Conservation (phyloP, 768 basidiomycete genomes). For the Lactarius indigo region DNA sequence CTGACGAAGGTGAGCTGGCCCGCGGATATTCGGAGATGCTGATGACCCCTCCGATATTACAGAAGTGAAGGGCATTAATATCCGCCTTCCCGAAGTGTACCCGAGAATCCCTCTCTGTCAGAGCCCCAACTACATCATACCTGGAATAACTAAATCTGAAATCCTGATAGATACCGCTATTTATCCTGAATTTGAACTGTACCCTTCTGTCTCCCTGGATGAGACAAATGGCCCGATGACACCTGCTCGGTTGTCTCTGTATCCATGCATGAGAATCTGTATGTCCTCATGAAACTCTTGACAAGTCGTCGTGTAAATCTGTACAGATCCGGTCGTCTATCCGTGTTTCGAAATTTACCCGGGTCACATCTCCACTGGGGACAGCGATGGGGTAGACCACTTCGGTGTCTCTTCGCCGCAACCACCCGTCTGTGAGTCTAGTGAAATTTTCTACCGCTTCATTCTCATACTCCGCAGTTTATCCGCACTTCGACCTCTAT, state of each 20-base stretch:
- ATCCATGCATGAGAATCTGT: constrained; percentile 13
- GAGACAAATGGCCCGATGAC: background rate
- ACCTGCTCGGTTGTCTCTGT: background rate
- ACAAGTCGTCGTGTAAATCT: background rate
- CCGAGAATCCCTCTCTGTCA: constrained; percentile 14
- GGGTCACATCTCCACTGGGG: constrained; percentile 8
- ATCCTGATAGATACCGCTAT: constrained; percentile 10
- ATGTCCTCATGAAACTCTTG: background rate
- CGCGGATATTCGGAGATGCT: background rate
- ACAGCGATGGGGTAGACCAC: constrained; percentile 21
- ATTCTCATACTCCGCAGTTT: constrained; percentile 17
- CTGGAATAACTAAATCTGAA: constrained; percentile 2
- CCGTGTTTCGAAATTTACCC: constrained; percentile 24
- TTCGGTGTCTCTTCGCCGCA: constrained; percentile 8
- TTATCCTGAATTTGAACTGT: constrained; percentile 21
- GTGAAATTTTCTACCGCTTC: background rate
- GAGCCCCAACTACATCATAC: background rate
- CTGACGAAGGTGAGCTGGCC: background rate
- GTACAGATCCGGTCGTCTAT: constrained; percentile 18
- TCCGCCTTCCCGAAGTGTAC: constrained; percentile 7
- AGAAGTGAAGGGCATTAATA: background rate
- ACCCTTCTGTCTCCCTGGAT: constrained; percentile 7
- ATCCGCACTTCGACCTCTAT: constrained; percentile 32
- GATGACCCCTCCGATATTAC: background rate
- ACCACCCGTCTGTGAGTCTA: constrained; percentile 11